These are phyloP conservation scores for Eucalyptus fibrosa DNA, from an alignment of 345 rosid species.

Conservation along the genomic window DNA sequence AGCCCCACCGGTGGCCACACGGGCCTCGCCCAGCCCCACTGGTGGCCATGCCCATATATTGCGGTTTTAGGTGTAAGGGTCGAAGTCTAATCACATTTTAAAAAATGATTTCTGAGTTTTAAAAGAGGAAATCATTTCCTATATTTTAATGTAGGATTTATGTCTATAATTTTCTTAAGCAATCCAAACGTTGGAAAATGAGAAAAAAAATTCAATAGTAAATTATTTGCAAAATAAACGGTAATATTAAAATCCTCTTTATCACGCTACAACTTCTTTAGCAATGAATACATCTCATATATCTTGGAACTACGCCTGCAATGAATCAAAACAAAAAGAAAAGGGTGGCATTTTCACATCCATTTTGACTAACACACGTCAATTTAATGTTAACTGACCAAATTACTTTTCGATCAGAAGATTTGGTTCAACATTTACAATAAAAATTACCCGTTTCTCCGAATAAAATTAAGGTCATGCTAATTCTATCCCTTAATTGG, in stretches of 20 bases:
- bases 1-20: too few relatives aligned
- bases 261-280: neutral
- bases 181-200: neutral
- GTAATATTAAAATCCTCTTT: neutral
- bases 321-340: neutral
- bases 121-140: fast-evolving
- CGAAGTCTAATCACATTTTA: fast-evolving
- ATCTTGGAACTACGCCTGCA: neutral
- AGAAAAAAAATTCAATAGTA: fast-evolving
- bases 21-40: too few relatives aligned
- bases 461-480: neutral
- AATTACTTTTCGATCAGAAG: neutral
- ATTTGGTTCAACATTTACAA: neutral
- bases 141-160: neutral
- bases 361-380: neutral
- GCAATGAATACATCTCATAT: neutral
- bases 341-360: neutral
- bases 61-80: neutral
- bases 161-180: neutral
- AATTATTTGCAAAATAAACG: neutral
- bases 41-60: neutral
- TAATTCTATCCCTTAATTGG: neutral
- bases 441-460: neutral
- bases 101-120: neutral
- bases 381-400: neutral